These are phyloP conservation scores for Lipomyces yamanashiensis DNA, from an alignment of 805 yeast genomes.

Conservation along the genomic window DNA sequence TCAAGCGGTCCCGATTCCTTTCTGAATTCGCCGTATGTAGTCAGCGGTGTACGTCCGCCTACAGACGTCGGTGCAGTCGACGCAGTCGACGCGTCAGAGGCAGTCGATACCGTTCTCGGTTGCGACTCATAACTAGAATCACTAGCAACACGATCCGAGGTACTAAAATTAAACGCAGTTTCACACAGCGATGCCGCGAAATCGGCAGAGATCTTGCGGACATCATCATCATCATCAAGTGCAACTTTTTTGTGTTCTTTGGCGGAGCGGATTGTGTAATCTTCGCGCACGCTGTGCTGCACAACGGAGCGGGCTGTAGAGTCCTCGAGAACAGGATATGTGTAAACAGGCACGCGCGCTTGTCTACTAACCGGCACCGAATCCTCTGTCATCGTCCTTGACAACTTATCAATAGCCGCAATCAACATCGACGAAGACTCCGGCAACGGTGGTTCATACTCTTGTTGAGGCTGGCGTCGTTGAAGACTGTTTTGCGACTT, in stretches of 20 bases:
- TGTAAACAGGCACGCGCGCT: no score
- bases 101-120: conserved; percentile 16
- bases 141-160: conserved; percentile 7
- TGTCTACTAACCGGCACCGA: background rate
- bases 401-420: conserved; percentile 17
- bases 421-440: conserved; percentile 24
- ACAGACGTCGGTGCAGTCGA: conserved; percentile 25
- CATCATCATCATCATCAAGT: conserved; percentile 18
- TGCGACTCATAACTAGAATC: conserved; percentile 16
- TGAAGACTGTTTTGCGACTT: conserved; percentile 14
- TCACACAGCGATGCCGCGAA: conserved; percentile 34
- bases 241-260: conserved; percentile 9
- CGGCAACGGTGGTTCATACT: conserved; percentile 25
- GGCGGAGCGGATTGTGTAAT: conserved; percentile 21
- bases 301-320: background rate
- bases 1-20: conserved; percentile 5
- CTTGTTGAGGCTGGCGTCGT: background rate
- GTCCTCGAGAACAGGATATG: background rate
- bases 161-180: conserved; percentile 22
- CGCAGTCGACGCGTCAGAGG: conserved; percentile 10
- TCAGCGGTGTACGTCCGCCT: conserved; percentile 12
- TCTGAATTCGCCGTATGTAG: conserved; percentile 1
- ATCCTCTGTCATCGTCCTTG: conserved; percentile 12
- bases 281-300: background rate
- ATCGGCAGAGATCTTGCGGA: conserved; percentile 33